Percentiles rank a stretch among this genome's conserved stretches.
phyloP scores from a whole-genome alignment of 768 basidiomycete genomes.

The Sarcodon aspratus region DNA sequence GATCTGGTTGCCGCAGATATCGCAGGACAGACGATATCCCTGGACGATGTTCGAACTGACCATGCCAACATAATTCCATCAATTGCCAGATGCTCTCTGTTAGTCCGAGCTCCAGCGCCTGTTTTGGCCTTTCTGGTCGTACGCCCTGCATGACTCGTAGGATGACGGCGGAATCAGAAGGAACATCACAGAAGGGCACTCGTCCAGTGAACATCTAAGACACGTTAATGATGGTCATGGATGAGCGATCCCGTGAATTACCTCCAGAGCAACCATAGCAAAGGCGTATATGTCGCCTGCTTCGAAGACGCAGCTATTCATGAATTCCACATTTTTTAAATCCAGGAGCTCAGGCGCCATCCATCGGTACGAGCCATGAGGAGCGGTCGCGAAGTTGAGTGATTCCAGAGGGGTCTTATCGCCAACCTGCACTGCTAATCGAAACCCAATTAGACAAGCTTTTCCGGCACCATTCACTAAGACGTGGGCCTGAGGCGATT shows the following conservation, averaged over 20 bases:
- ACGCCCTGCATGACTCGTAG: not conserved
- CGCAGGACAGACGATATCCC: not conserved
- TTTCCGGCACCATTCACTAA: not conserved
- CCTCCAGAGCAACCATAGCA: not conserved
- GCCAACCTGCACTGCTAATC: not conserved
- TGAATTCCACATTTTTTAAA: not conserved
- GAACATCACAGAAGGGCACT: not conserved
- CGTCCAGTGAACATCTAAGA: not conserved
- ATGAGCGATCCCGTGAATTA: not conserved
- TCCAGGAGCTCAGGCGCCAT: slow-evolving; percentile 3
- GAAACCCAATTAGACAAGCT: slow-evolving; percentile 2
- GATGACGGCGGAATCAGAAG: not conserved
- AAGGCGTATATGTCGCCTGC: not conserved
- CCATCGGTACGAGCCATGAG: not conserved
- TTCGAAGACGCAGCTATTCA: not conserved
- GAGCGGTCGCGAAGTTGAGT: not conserved
- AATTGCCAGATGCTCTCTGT: not conserved
- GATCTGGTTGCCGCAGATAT: too few relatives aligned
- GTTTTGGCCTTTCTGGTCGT: not conserved
- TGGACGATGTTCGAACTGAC: not conserved
- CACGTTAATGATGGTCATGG: too few relatives aligned
- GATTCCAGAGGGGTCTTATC: not conserved
- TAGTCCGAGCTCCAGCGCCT: not conserved
- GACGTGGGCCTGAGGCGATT: slow-evolving; percentile 1
- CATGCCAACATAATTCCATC: slow-evolving; percentile 1